Percentiles rank a stretch among this genome's conserved stretches.
Evolutionary conservation across 228 moss, liverwort and hornwort species (phyloP).

Genomic region (Sphagnum magellanicum): DNA sequence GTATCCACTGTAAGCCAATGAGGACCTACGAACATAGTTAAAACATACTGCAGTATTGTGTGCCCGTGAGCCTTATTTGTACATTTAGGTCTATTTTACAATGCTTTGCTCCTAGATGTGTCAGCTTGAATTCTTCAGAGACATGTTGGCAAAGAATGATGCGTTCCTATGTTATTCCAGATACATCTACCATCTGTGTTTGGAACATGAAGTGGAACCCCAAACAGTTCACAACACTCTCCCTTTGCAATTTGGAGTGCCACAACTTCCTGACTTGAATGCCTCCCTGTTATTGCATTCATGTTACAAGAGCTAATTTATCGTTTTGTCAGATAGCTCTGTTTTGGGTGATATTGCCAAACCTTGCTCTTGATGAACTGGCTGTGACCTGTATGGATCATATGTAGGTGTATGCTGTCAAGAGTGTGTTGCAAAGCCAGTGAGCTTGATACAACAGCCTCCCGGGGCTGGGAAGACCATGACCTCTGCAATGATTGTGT

Average conservation of each 20-base stretch:
- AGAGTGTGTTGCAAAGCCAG: constrained; percentile 58
- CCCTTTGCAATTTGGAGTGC: constrained; percentile 55
- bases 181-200: constrained; percentile 53
- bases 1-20: too few species aligned
- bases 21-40: too few species aligned
- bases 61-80: too few species aligned
- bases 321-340: neutral
- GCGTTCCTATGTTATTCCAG: constrained; percentile 11
- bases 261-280: constrained; percentile 59
- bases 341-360: neutral
- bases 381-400: too few species aligned
- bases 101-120: too few species aligned
- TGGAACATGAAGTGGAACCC: constrained; percentile 50
- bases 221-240: constrained; percentile 54
- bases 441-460: constrained; percentile 60
- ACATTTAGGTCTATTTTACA: too few species aligned
- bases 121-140: neutral
- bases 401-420: constrained; percentile 44
- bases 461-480: constrained; percentile 67
- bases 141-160: neutral
- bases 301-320: neutral
- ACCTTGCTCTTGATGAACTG: neutral
- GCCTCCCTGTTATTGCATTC: constrained; percentile 28
- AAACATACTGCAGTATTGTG: too few species aligned
- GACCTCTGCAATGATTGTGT: constrained; percentile 61